phyloP scores from a whole-genome alignment of 345 rosid genomes.

The Mallotus nudiflorus region DNA sequence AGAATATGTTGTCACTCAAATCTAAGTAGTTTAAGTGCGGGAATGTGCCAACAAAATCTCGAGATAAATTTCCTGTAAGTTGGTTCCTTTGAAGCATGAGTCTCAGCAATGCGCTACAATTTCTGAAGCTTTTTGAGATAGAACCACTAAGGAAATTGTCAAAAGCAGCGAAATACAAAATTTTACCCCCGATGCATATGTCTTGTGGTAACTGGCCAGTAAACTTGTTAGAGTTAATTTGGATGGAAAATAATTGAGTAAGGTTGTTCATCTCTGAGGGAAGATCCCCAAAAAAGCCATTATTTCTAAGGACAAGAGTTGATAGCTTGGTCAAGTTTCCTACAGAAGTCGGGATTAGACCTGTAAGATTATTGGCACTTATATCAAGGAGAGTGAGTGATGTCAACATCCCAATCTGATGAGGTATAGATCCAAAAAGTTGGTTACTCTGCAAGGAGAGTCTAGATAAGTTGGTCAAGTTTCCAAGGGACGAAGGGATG shows the following conservation, averaged over 20 bases:
- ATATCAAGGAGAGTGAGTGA: background rate
- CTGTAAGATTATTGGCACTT: background rate
- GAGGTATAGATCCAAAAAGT: background rate
- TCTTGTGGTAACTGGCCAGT: too few species aligned
- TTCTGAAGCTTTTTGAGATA: background rate
- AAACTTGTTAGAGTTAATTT: too few species aligned
- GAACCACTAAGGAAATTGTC: too few species aligned
- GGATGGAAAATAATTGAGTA: background rate
- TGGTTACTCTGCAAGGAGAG: too few species aligned
- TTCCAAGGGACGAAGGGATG: slow-evolving; percentile 6
- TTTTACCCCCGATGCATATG: background rate
- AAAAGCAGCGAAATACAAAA: too few species aligned
- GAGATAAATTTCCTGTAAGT: too few species aligned
- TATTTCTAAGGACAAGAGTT: background rate
- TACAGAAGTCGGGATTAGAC: background rate
- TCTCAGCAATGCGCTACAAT: too few species aligned
- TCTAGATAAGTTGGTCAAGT: slow-evolving; percentile 1
- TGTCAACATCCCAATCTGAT: background rate
- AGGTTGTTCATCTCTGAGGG: background rate
- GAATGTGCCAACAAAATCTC: too few species aligned
- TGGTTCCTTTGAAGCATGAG: too few species aligned
- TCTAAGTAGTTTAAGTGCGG: too few species aligned
- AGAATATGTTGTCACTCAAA: background rate
- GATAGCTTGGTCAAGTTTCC: background rate
- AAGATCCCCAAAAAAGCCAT: background rate